Percentiles rank a stretch among this genome's conserved stretches.
phyloP scores from a whole-genome alignment of 768 basidiomycete species.

The Tulasnella sp. region DNA sequence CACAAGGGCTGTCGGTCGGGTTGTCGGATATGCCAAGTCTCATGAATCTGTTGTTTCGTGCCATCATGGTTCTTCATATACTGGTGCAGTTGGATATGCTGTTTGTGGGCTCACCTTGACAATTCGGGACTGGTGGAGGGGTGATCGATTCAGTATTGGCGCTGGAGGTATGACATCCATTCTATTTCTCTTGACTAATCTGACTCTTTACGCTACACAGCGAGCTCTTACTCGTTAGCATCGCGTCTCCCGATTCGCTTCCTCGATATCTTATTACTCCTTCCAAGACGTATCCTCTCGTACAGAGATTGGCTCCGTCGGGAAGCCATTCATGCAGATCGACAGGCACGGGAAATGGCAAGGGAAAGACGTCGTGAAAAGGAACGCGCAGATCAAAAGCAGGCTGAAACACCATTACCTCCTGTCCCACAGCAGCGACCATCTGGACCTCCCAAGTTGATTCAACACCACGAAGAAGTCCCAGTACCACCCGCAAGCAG shows the following conservation, averaged over 20 bases:
- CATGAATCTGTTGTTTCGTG: too few species aligned
- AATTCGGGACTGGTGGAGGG: conserved; percentile 44
- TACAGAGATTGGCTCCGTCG: conserved; percentile 5
- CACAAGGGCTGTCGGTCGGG: conserved; percentile 42
- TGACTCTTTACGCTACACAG: not conserved
- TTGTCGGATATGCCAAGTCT: conserved; percentile 50
- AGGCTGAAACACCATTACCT: too few species aligned
- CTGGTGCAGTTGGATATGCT: too few species aligned
- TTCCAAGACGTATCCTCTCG: conserved; percentile 3
- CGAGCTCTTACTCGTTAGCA: conserved; percentile 1
- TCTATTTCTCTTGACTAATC: not conserved
- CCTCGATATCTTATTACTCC: conserved; percentile 1
- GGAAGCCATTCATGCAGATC: too few species aligned
- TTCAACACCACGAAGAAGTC: too few species aligned
- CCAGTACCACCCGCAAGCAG: too few species aligned
- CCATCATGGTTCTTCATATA: too few species aligned
- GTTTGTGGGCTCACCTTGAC: conserved; percentile 33
- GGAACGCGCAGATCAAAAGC: too few species aligned
- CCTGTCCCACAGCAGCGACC: too few species aligned
- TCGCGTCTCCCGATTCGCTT: conserved; percentile 7
- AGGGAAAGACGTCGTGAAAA: not conserved
- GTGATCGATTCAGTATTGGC: conserved; percentile 59
- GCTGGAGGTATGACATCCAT: conserved; percentile 51
- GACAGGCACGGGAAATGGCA: not conserved
- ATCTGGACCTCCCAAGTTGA: too few species aligned